Percentiles rank a stretch among this genome's conserved stretches.
Evolutionary conservation across 371 early-diverging fungal species (phyloP).

Genomic region (Scutellospora calospora): DNA sequence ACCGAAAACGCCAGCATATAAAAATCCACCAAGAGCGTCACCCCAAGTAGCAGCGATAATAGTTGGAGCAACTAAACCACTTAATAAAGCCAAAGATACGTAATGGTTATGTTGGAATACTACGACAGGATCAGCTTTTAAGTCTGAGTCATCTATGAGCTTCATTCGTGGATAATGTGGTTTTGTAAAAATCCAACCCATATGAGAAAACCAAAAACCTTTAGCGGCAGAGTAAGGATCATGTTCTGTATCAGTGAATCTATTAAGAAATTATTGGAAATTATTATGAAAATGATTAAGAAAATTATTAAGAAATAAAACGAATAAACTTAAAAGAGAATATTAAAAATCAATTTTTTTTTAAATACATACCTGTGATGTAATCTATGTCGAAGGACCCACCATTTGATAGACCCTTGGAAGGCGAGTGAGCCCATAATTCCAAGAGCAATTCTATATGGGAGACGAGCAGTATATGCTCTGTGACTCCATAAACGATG

Average conservation of each 20-base stretch:
- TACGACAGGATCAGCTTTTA: constrained; percentile 82
- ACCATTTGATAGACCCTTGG: constrained; percentile 86
- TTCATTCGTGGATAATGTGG: constrained; percentile 76
- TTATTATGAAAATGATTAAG: not conserved
- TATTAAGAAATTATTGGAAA: too few relatives aligned
- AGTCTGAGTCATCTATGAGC: constrained; percentile 84
- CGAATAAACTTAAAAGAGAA: not conserved
- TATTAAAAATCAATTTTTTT: too few relatives aligned
- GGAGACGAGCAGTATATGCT: constrained; percentile 71
- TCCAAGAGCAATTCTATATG: constrained; percentile 60
- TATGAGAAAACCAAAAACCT: constrained; percentile 87
- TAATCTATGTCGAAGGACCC: constrained; percentile 87
- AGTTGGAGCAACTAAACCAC: constrained; percentile 80
- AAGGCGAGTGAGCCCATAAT: constrained; percentile 73
- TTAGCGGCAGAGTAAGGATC: constrained; percentile 90
- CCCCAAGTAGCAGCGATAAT: constrained; percentile 90
- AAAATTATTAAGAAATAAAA: not conserved
- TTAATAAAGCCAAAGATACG: constrained; percentile 69
- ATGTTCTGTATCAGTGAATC: constrained; percentile 83
- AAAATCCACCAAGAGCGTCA: constrained; percentile 86
- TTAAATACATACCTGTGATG: constrained; percentile 78
- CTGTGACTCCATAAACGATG: constrained; percentile 85
- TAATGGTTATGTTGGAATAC: constrained; percentile 89
- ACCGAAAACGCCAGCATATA: constrained; percentile 80
- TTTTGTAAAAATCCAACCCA: constrained; percentile 89